phyloP scores from a whole-genome alignment of 768 basidiomycete genomes.

The Leucocoprinus birnbaumii region DNA sequence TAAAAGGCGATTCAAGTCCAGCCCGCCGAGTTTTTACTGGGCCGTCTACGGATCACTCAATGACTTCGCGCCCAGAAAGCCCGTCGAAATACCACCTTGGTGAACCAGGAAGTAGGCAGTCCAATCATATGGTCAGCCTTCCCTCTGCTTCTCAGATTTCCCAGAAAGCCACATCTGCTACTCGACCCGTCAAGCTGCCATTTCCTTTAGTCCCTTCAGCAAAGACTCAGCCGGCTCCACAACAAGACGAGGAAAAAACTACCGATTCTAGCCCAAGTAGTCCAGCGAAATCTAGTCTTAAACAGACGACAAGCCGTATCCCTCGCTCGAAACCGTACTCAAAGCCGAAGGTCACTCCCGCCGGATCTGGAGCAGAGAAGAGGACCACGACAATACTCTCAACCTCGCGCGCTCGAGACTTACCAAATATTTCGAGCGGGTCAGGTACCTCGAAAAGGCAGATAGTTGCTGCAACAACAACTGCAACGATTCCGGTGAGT shows the following conservation, averaged over 20 bases:
- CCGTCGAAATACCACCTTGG: conserved; percentile 5
- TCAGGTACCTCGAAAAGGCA: conserved; percentile 14
- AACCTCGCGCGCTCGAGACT: conserved; percentile 18
- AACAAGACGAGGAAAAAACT: neutral
- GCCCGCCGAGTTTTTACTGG: conserved; percentile 10
- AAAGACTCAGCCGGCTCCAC: conserved; percentile 2
- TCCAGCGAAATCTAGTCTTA: conserved; percentile 42
- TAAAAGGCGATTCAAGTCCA: conserved; percentile 8
- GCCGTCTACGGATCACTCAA: neutral
- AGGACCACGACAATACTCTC: conserved; percentile 12
- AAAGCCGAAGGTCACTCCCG: conserved; percentile 23
- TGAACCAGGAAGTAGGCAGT: neutral
- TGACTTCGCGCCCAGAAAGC: conserved; percentile 5
- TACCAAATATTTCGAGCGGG: conserved; percentile 10
- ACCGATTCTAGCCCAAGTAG: conserved; percentile 13
- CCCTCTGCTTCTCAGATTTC: neutral
- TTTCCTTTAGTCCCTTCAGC: conserved; percentile 29
- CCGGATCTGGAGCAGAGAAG: neutral
- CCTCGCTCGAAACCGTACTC: conserved; percentile 64
- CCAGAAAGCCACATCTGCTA: neutral
- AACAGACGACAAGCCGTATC: conserved; percentile 55
- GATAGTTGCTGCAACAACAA: neutral
- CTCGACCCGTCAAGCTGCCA: conserved; percentile 24
- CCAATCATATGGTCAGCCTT: neutral
- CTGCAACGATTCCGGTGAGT: neutral